These are phyloP conservation scores for Teunomyces pallodes DNA, from an alignment of 805 yeast genomes.

Conservation along the genomic window DNA sequence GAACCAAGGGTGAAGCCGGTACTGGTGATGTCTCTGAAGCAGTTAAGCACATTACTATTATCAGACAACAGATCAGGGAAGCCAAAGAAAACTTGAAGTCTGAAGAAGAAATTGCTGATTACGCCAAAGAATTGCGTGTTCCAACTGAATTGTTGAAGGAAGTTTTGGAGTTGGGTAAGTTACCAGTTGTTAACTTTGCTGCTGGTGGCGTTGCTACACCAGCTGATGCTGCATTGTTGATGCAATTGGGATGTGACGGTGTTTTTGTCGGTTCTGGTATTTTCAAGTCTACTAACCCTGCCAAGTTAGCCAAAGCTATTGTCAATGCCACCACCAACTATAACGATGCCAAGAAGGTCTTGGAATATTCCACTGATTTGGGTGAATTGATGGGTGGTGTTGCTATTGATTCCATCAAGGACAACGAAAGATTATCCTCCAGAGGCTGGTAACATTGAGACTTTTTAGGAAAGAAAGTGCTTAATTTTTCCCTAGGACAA, in stretches of 20 bases:
- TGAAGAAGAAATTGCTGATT: conserved; percentile 45
- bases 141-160: conserved; percentile 52
- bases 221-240: conserved; percentile 80
- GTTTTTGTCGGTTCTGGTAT: conserved; percentile 79
- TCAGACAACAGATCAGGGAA: conserved; percentile 53
- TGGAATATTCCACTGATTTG: conserved; percentile 65
- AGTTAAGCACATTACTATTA: conserved; percentile 65
- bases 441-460: conserved; percentile 47
- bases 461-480: not conserved
- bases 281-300: conserved; percentile 72
- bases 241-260: conserved; percentile 80
- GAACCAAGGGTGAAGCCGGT: conserved; percentile 89
- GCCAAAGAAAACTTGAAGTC: conserved; percentile 35
- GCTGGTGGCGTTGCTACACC: conserved; percentile 91
- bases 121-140: conserved; percentile 60
- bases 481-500: not conserved
- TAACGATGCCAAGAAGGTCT: conserved; percentile 56
- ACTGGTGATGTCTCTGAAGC: conserved; percentile 87
- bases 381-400: conserved; percentile 79
- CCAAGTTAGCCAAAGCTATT: conserved; percentile 69
- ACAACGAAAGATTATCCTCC: conserved; percentile 45
- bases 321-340: conserved; percentile 75
- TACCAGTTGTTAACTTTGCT: conserved; percentile 83
- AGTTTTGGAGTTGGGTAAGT: conserved; percentile 47
- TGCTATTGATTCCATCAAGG: conserved; percentile 50